A percentile compares a stretch with the other conserved stretches of the same genome.
phyloP scores from a whole-genome alignment of 2,329 filamentous ascomycete species.

The Fusarium secorum region DNA sequence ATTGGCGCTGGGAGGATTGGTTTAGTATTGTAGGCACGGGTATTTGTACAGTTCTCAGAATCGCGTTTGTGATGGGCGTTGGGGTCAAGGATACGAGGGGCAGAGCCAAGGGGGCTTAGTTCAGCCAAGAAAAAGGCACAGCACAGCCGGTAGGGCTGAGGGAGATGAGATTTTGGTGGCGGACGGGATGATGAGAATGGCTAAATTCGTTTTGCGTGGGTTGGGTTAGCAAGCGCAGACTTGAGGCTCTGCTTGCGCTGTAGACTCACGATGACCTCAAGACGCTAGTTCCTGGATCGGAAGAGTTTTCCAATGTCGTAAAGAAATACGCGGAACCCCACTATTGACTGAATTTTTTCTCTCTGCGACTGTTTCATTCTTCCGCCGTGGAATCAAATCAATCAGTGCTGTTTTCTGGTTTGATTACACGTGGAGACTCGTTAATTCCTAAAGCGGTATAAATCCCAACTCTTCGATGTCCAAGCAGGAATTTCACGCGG shows the following conservation, averaged over 20 bases:
- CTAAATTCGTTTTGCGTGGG: not conserved
- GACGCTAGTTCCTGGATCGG: not conserved
- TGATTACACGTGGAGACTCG: not conserved
- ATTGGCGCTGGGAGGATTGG: slow-evolving; percentile 33
- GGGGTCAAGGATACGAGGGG: slow-evolving; percentile 13
- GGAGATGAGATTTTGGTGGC: not conserved
- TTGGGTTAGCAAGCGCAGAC: not conserved
- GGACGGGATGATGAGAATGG: not conserved
- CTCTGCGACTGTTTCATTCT: not conserved
- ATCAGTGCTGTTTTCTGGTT: not conserved
- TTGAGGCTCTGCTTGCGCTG: slow-evolving; percentile 1
- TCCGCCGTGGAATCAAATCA: not conserved
- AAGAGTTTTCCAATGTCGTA: not conserved
- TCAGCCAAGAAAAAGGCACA: not conserved
- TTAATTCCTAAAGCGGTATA: slow-evolving; percentile 1
- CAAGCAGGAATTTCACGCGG: not conserved
- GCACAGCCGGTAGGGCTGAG: not conserved
- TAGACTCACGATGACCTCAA: not conserved
- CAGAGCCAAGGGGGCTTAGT: slow-evolving; percentile 13
- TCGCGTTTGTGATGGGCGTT: slow-evolving; percentile 20
- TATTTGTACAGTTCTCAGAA: slow-evolving; percentile 22
- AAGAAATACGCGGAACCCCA: not conserved
- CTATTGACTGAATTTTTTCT: not conserved
- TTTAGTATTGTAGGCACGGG: slow-evolving; percentile 10
- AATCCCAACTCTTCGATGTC: not conserved